A percentile compares a stretch with the other conserved stretches of the same genome.
Evolutionary conservation across 2,329 filamentous ascomycete species (phyloP).

Genomic region (Cladosporium phlei): DNA sequence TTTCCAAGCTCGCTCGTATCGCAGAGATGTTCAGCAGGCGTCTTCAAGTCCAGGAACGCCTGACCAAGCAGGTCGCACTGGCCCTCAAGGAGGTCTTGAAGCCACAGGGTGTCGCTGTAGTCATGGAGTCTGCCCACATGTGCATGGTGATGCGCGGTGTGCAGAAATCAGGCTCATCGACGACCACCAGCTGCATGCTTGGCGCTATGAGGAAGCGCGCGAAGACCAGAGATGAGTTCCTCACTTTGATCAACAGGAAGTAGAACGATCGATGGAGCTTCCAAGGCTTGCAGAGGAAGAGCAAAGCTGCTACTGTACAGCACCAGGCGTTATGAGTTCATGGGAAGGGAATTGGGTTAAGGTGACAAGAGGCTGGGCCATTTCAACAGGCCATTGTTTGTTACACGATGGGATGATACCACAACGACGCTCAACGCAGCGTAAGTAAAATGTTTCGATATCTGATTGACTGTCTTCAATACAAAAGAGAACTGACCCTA

Average conservation of each 20-base stretch:
- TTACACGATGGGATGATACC: slow-evolving; percentile 27
- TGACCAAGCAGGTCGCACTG: slow-evolving; percentile 93
- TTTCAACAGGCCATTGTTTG: slow-evolving; percentile 28
- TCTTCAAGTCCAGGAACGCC: slow-evolving; percentile 90
- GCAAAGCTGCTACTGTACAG: background rate
- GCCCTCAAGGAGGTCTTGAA: slow-evolving; percentile 90
- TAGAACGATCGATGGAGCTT: background rate
- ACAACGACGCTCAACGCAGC: slow-evolving; percentile 30
- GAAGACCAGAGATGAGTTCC: slow-evolving; percentile 92
- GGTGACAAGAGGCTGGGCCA: slow-evolving; percentile 18
- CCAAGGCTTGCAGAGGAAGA: background rate
- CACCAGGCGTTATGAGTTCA: slow-evolving; percentile 5
- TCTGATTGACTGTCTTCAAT: background rate
- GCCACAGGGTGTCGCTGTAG: slow-evolving; percentile 90
- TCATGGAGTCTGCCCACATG: slow-evolving; percentile 93
- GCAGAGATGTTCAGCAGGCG: slow-evolving; percentile 94
- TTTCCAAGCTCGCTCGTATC: slow-evolving; percentile 92
- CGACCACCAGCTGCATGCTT: slow-evolving; percentile 96
- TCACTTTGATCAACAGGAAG: slow-evolving; percentile 57
- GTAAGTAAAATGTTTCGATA: slow-evolving; percentile 25
- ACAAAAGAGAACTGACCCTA: background rate
- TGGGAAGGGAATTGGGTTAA: background rate
- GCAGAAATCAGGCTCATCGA: slow-evolving; percentile 79
- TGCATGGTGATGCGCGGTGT: slow-evolving; percentile 99
- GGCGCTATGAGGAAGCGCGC: slow-evolving; percentile 88